Base-by-base conservation (phyloP, 164 flowering plant genomes). In the Annona squamosa region DNA sequence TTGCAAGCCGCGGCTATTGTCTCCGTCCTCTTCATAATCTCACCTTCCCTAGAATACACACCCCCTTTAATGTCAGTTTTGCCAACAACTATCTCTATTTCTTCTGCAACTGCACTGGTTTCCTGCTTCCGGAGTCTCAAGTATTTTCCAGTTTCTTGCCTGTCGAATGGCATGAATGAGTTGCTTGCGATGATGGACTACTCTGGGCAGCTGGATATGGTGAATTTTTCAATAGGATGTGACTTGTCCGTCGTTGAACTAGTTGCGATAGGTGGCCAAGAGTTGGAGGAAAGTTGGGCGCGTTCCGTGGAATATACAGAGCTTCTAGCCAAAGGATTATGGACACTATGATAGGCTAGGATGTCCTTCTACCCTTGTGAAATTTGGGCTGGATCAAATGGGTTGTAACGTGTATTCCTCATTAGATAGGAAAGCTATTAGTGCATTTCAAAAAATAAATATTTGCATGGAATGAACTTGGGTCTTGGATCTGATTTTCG, bases 11-110 rank as follows among this genome's bases (percentile, higher is more conserved):
- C 0, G 17, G 37, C 1, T 0, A 41, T 19, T 90, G 92, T 67
- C 89, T 86, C 42, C 46, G 4, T 68, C 90, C 86, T 68, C 69
- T 62, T 48, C 74, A 74, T 37, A 88, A 87, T 46, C 12, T 87
- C 63, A 86, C 76, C 76, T 68, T 85, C 67, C 3, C 59, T 2
- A 52, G 59, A 52, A 68, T 46, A 18, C 63, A 78, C 1, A 77
- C 82, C 13, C 86, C 85, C 0, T 85, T 77, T 6, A 12, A 66
- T 0, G 43, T 66, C 43, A 13, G n/a, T 26, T 69, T 80, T 12
- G 41, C 61, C 19, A 56, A 76, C 13, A 1, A 42, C 7, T 67
- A 82, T 67, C 76, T 88, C 65, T 80, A 42, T 69, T 73, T 88
- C 77, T 83, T 79, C 71, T 86, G 85, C 75, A 79, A 85, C 46